phyloP scores from a whole-genome alignment of 305 asterid species.

The Fraxinus greggii region DNA sequence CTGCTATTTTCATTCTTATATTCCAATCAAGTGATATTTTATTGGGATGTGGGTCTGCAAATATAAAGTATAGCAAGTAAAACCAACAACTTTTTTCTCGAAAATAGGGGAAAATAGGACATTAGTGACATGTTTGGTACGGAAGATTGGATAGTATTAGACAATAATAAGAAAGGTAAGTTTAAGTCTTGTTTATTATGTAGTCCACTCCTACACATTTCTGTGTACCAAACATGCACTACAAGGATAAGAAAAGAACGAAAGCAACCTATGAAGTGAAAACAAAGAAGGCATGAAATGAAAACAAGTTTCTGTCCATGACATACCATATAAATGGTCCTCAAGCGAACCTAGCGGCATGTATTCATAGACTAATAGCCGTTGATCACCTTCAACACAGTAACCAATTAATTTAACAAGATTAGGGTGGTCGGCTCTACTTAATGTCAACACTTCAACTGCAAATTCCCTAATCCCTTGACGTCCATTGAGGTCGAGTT shows the following conservation, averaged over 20 bases:
- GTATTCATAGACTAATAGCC: constrained; percentile 74
- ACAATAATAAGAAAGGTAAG: background rate
- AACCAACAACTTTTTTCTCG: background rate
- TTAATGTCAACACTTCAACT: constrained; percentile 69
- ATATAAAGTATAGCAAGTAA: constrained; percentile 16
- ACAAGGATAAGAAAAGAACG: background rate
- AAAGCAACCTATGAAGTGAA: background rate
- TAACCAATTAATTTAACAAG: constrained; percentile 75
- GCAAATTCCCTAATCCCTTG: constrained; percentile 76
- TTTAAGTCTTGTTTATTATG: background rate
- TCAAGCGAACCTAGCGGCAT: constrained; percentile 86
- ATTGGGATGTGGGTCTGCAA: constrained; percentile 39
- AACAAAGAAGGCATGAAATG: background rate
- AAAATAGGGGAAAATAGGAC: background rate
- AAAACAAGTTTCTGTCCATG: background rate
- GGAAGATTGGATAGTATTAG: background rate
- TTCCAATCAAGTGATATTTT: constrained; percentile 61
- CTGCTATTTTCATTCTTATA: constrained; percentile 80
- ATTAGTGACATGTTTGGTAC: background rate
- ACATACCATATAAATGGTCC: constrained; percentile 72
- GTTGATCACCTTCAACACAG: constrained; percentile 74
- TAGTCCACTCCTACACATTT: background rate
- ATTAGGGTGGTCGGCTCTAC: constrained; percentile 65
- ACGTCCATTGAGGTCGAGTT: constrained; percentile 65
- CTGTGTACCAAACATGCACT: background rate